Percentiles rank a stretch among this genome's conserved stretches.
phyloP scores from a whole-genome alignment of 2,329 filamentous ascomycete species.

The Aschersonia sp. region DNA sequence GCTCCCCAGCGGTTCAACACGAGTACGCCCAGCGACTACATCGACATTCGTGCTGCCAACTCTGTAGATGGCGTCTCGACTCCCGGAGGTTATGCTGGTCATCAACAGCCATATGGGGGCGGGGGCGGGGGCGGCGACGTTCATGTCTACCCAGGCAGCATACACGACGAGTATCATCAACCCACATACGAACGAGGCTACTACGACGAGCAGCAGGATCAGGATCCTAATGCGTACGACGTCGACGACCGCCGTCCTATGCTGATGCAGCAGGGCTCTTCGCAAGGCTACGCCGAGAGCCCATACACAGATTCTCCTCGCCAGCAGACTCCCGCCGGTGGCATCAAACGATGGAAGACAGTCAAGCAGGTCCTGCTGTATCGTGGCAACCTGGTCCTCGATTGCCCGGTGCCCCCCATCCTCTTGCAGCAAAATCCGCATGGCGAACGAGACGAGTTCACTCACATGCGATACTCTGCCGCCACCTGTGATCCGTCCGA shows the following conservation, averaged over 20 bases:
- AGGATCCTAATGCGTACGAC: slow-evolving; percentile 43
- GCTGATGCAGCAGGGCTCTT: slow-evolving; percentile 39
- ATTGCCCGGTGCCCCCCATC: slow-evolving; percentile 85
- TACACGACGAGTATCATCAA: slow-evolving; percentile 33
- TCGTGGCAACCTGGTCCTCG: slow-evolving; percentile 89
- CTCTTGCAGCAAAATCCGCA: slow-evolving; percentile 80
- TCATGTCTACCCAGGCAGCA: slow-evolving; percentile 48
- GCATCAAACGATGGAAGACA: slow-evolving; percentile 87
- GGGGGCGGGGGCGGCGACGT: slow-evolving; percentile 4
- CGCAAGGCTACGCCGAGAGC: slow-evolving; percentile 11
- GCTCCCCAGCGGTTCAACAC: slow-evolving; percentile 29
- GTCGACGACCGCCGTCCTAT: slow-evolving; percentile 65
- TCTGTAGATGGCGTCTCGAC: slow-evolving; percentile 32
- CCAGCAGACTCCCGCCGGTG: slow-evolving; percentile 19
- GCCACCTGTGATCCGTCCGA: slow-evolving; percentile 86
- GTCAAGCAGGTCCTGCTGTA: slow-evolving; percentile 98
- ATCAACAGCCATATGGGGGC: slow-evolving; percentile 25
- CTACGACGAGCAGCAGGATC: slow-evolving; percentile 21
- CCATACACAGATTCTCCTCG: slow-evolving; percentile 16
- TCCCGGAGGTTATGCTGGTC: slow-evolving; percentile 27
- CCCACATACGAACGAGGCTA: slow-evolving; percentile 33
- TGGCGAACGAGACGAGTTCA: slow-evolving; percentile 82
- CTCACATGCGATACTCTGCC: slow-evolving; percentile 85
- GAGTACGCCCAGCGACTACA: slow-evolving; percentile 54
- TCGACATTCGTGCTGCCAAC: slow-evolving; percentile 69